Percentiles rank a stretch among this genome's conserved stretches.
phyloP scores from a whole-genome alignment of 2,329 filamentous ascomycete species.

The Didymella keratinophila region DNA sequence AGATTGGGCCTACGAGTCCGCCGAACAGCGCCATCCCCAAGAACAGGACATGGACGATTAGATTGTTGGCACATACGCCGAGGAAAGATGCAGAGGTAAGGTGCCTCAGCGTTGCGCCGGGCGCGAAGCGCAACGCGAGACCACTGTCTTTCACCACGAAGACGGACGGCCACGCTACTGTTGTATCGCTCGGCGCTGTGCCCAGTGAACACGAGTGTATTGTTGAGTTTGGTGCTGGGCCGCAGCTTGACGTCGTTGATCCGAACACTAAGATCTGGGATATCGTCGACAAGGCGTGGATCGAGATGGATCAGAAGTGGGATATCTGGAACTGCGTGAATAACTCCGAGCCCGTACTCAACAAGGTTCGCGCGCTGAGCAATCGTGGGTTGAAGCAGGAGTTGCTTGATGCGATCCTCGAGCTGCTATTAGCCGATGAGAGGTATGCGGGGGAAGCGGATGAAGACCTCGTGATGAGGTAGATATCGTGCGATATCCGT shows the following conservation, averaged over 20 bases:
- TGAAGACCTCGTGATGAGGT: conserved; percentile 1
- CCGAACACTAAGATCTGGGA: conserved; percentile 40
- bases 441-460: conserved; percentile 34
- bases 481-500: not conserved
- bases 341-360: conserved; percentile 37
- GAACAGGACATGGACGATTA: conserved; percentile 42
- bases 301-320: conserved; percentile 45
- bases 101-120: conserved; percentile 33
- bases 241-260: conserved; percentile 47
- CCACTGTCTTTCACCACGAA: conserved; percentile 26
- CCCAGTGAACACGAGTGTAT: conserved; percentile 35
- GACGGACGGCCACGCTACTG: conserved; percentile 35
- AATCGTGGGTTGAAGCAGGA: conserved; percentile 37
- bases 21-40: conserved; percentile 39
- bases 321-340: conserved; percentile 44
- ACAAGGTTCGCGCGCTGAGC: conserved; percentile 41
- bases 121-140: conserved; percentile 39
- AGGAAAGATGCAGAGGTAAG: conserved; percentile 27
- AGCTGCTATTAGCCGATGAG: conserved; percentile 47
- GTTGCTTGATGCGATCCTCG: conserved; percentile 45
- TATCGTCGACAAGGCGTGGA: conserved; percentile 41
- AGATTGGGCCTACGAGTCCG: conserved; percentile 44
- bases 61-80: conserved; percentile 43
- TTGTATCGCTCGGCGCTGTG: conserved; percentile 35
- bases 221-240: conserved; percentile 39